phyloP scores from a whole-genome alignment of 768 basidiomycete species.

The Naganishia randhawae region DNA sequence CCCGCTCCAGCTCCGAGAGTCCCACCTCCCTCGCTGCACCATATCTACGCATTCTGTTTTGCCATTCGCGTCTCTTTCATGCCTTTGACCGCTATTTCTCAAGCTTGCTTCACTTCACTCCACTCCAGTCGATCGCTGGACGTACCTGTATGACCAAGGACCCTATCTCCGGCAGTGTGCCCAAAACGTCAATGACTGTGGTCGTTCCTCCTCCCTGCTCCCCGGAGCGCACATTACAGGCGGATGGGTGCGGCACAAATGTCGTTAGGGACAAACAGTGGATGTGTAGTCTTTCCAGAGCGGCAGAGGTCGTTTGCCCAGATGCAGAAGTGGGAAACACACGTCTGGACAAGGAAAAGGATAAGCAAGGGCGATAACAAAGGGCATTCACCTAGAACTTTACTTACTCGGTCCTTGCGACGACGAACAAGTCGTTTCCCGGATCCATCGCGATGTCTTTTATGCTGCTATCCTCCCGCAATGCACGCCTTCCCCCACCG shows the following conservation, averaged over 20 bases:
- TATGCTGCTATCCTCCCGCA: slow-evolving; percentile 33
- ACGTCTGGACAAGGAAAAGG: not conserved
- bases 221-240: slow-evolving; percentile 21
- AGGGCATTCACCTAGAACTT: not conserved
- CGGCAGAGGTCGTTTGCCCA: not conserved
- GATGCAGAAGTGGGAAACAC: not conserved
- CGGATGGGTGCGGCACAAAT: slow-evolving; percentile 42
- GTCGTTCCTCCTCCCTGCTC: slow-evolving; percentile 31
- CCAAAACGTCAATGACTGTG: slow-evolving; percentile 41
- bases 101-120: not conserved
- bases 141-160: slow-evolving; percentile 16
- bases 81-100: no score
- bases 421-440: slow-evolving; percentile 44
- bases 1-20: no score
- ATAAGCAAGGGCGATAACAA: not conserved
- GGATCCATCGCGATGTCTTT: slow-evolving; percentile 49
- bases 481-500: no score
- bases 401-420: slow-evolving; percentile 42
- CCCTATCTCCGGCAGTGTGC: slow-evolving; percentile 28
- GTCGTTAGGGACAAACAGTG: slow-evolving; percentile 43
- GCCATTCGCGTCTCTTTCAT: no score
- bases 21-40: no score
- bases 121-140: not conserved
- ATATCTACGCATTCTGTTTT: no score
- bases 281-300: slow-evolving; percentile 33